A percentile compares a stretch with the other conserved stretches of the same genome.
Evolutionary conservation across 352 stramenopile species (phyloP).

Genomic region (Globisporangium cylindrosporum): DNA sequence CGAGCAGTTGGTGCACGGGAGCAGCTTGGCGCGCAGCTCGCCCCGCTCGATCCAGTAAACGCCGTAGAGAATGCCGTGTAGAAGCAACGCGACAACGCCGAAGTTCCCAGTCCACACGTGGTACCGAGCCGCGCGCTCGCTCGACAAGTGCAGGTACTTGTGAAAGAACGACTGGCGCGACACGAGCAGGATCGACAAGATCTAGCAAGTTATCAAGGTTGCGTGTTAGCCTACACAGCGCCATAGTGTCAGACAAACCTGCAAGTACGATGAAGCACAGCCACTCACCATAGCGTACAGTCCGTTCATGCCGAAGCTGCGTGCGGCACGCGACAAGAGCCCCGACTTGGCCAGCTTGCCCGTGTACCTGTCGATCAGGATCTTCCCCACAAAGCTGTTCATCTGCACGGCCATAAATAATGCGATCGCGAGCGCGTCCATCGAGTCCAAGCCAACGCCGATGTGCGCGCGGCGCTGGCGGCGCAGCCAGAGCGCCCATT

Average conservation of each 20-base stretch:
- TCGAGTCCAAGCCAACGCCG: constrained; percentile 34
- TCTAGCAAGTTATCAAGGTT: constrained; percentile 5
- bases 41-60: constrained; percentile 49
- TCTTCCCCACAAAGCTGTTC: constrained; percentile 59
- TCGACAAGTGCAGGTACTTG: constrained; percentile 49
- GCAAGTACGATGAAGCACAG: not conserved
- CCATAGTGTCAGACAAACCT: not conserved
- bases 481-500: constrained; percentile 26
- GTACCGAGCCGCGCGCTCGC: constrained; percentile 53
- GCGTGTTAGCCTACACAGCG: not conserved
- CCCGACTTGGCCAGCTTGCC: constrained; percentile 67
- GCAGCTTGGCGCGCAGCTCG: constrained; percentile 47
- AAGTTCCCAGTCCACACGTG: constrained; percentile 66
- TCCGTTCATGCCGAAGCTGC: constrained; percentile 71
- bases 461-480: constrained; percentile 22
- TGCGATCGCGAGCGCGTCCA: constrained; percentile 39
- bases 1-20: constrained; percentile 48
- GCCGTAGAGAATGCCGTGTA: constrained; percentile 58
- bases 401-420: constrained; percentile 56
- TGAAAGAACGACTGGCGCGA: constrained; percentile 65
- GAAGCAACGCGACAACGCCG: constrained; percentile 32
- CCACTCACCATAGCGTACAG: constrained; percentile 36
- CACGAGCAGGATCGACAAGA: constrained; percentile 63
- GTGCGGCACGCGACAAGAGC: constrained; percentile 39
- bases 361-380: constrained; percentile 59